Evolutionary conservation across 2,329 filamentous ascomycete genomes (phyloP).

Genomic region (Fusarium aywerte): DNA sequence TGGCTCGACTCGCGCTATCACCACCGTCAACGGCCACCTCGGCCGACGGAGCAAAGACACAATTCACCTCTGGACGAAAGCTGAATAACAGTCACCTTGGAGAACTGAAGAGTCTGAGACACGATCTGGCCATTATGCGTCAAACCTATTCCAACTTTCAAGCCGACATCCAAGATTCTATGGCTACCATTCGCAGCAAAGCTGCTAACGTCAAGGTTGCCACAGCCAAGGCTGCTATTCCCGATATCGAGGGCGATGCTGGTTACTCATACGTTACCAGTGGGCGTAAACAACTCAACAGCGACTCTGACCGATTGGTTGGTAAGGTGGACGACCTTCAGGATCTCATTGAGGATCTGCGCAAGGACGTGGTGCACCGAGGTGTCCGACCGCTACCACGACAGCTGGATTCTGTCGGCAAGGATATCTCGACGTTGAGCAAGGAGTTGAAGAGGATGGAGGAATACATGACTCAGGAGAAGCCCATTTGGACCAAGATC

Average conservation of each 20-base stretch:
- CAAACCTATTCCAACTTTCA: constrained; percentile 95
- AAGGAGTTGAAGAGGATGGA: constrained; percentile 94
- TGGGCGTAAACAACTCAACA: constrained; percentile 86
- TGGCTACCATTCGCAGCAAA: constrained; percentile 84
- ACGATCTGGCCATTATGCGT: constrained; percentile 89
- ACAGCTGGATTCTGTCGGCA: constrained; percentile 88
- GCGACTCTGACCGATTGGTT: constrained; percentile 91
- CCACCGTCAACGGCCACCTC: constrained; percentile 58
- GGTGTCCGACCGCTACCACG: constrained; percentile 91
- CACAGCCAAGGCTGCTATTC: constrained; percentile 76
- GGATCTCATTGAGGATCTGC: constrained; percentile 93
- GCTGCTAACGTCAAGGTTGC: constrained; percentile 82
- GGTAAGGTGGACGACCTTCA: constrained; percentile 96
- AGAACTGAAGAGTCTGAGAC: constrained; percentile 83
- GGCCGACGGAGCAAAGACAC: constrained; percentile 54
- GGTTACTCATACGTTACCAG: constrained; percentile 86
- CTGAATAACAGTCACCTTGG: constrained; percentile 71
- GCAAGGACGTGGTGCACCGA: constrained; percentile 94
- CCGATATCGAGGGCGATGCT: constrained; percentile 78
- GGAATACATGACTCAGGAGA: constrained; percentile 89
- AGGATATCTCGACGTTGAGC: constrained; percentile 83
- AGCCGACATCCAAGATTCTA: constrained; percentile 86
- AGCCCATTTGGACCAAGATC: constrained; percentile 98
- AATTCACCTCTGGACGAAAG: constrained; percentile 53
- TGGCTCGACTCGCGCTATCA: constrained; percentile 69